Conservation (phyloP, 495 filamentous ascomycete species). For the Penicillium angulare region DNA sequence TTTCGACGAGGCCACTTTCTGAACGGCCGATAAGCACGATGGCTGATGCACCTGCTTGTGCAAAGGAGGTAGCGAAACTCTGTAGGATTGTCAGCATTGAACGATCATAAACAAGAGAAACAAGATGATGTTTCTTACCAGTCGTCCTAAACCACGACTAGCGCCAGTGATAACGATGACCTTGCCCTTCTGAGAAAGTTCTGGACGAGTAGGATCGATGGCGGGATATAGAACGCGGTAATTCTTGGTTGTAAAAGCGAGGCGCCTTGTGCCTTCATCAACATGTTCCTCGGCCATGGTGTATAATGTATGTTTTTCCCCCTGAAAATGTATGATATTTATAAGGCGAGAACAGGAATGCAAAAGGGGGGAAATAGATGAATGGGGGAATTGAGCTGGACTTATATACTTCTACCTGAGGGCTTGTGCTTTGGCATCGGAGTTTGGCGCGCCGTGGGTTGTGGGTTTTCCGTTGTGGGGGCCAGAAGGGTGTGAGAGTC, state of each 20-base stretch:
- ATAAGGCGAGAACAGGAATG: no score
- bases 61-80: constrained; percentile 13
- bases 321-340: no score
- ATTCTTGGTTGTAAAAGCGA: constrained; percentile 18
- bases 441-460: no score
- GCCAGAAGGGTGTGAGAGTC: no score
- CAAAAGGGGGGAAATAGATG: neutral
- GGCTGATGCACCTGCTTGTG: constrained; percentile 12
- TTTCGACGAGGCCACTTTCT: constrained; percentile 11
- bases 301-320: no score
- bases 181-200: constrained; percentile 33
- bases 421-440: no score
- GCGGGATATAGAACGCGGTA: constrained; percentile 34
- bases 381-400: no score
- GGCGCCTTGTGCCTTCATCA: constrained; percentile 19
- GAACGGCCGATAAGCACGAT: constrained; percentile 29
- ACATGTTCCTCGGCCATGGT: constrained; percentile 5
- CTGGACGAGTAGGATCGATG: constrained; percentile 29
- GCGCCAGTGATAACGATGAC: constrained; percentile 42
- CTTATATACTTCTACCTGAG: no score
- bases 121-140: neutral
- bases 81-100: neutral
- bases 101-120: neutral
- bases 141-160: constrained; percentile 32
- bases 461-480: no score